Conservation (phyloP, 1,284 basidiomycete species). For the Omphalotus olearius region DNA sequence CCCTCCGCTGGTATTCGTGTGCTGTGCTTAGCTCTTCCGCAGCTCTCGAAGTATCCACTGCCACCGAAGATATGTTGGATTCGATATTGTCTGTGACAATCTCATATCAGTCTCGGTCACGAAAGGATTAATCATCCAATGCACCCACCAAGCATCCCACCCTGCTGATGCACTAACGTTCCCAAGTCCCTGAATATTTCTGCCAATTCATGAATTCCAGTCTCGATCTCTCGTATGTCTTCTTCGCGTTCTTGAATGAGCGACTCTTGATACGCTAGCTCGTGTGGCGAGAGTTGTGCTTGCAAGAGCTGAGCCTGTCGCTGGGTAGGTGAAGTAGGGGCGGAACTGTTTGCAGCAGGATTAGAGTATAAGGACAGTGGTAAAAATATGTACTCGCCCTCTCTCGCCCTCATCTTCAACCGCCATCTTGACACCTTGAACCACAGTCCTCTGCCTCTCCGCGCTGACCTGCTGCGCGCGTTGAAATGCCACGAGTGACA, state of each 20-base stretch:
- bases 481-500: slow-evolving; percentile 89
- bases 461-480: slow-evolving; percentile 87
- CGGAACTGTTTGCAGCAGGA: slow-evolving; percentile 29
- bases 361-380: slow-evolving; percentile 16
- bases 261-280: slow-evolving; percentile 95
- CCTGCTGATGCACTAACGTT: slow-evolving; percentile 92
- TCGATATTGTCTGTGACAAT: slow-evolving; percentile 89
- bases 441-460: slow-evolving; percentile 80
- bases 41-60: slow-evolving; percentile 81
- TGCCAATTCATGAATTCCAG: slow-evolving; percentile 93
- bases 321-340: slow-evolving; percentile 38
- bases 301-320: slow-evolving; percentile 73
- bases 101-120: neutral
- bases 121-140: neutral
- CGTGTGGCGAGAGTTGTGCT: slow-evolving; percentile 77
- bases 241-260: slow-evolving; percentile 93
- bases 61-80: slow-evolving; percentile 87
- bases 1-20: slow-evolving; percentile 92
- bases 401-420: slow-evolving; percentile 57
- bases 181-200: slow-evolving; percentile 98
- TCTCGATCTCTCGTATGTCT: slow-evolving; percentile 96
- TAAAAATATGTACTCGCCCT: slow-evolving; percentile 6
- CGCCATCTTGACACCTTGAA: slow-evolving; percentile 76
- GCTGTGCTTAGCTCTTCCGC: slow-evolving; percentile 88
- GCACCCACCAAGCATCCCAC: slow-evolving; percentile 84